Evolutionary conservation across 257 asterid genomes (phyloP).

Genomic region (Solanum ahanhuiri): DNA sequence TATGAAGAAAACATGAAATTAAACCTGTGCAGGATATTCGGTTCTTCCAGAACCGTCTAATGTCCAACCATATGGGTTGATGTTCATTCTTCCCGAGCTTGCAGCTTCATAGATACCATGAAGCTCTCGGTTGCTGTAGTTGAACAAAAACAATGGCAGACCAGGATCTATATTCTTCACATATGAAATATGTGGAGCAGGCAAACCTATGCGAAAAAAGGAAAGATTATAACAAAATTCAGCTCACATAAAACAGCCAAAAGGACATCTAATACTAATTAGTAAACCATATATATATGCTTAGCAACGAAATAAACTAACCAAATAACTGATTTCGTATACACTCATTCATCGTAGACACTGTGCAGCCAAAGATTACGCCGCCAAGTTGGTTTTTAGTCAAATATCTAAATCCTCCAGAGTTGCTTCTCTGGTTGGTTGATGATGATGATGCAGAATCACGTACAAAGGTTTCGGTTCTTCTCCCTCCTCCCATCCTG

Average conservation of each 20-base stretch:
- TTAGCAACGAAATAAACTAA: conserved; percentile 4
- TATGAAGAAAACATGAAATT: neutral
- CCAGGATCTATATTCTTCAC: conserved; percentile 69
- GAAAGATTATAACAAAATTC: neutral
- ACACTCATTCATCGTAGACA: conserved; percentile 20
- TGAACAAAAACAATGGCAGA: conserved; percentile 73
- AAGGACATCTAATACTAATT: neutral
- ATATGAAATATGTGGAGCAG: conserved; percentile 44
- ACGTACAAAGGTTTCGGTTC: conserved; percentile 1
- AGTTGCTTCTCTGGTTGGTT: neutral
- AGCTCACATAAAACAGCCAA: neutral
- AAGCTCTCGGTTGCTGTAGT: conserved; percentile 51
- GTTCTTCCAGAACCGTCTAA: conserved; percentile 59
- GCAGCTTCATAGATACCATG: conserved; percentile 84
- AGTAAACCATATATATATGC: no score
- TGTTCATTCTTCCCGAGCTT: conserved; percentile 53
- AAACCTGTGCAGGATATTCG: conserved; percentile 79
- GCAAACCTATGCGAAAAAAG: conserved; percentile 40
- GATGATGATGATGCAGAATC: conserved; percentile 12
- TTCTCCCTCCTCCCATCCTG: conserved; percentile 46
- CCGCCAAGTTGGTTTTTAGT: conserved; percentile 22
- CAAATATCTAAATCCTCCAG: conserved; percentile 11
- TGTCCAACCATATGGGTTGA: conserved; percentile 87
- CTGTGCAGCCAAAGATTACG: conserved; percentile 33
- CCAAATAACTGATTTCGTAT: conserved; percentile 24